phyloP scores from a whole-genome alignment of 805 yeast genomes.

The Metschnikowia corniflorae region DNA sequence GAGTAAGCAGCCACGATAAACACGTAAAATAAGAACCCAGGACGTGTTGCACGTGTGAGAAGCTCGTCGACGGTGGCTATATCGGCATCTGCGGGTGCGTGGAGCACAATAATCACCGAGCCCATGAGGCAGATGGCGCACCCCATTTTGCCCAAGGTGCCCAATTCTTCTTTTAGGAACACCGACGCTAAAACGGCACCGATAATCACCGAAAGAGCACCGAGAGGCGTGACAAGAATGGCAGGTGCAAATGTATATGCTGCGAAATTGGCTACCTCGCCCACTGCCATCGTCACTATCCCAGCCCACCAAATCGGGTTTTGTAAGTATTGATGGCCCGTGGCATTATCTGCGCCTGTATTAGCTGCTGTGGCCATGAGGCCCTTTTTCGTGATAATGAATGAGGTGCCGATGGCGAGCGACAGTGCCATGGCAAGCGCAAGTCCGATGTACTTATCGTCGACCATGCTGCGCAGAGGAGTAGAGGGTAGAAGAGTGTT shows the following conservation, averaged over 20 bases:
- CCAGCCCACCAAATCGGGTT: constrained; percentile 97
- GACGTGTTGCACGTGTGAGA: constrained; percentile 70
- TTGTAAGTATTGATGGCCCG: constrained; percentile 72
- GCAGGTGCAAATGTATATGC: constrained; percentile 96
- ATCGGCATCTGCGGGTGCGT: constrained; percentile 94
- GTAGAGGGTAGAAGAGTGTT: too few species aligned
- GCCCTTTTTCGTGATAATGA: constrained; percentile 86
- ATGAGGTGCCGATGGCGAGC: constrained; percentile 85
- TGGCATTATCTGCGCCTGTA: constrained; percentile 46
- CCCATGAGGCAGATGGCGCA: constrained; percentile 90
- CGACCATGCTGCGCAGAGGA: constrained; percentile 38
- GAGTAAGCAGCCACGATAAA: constrained; percentile 63
- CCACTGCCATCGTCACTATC: constrained; percentile 83
- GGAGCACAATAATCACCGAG: constrained; percentile 80
- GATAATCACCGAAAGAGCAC: constrained; percentile 84
- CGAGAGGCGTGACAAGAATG: constrained; percentile 84
- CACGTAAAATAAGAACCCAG: constrained; percentile 69
- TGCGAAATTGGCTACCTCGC: constrained; percentile 89
- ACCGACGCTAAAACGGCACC: constrained; percentile 89
- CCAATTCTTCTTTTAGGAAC: constrained; percentile 81
- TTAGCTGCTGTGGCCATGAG: constrained; percentile 63
- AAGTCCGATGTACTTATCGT: constrained; percentile 85
- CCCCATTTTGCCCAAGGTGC: constrained; percentile 85
- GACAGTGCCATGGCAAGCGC: constrained; percentile 85
- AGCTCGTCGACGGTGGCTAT: constrained; percentile 86